Evolutionary conservation across 352 stramenopile genomes (phyloP).

Genomic region (Phytophthora tentaculata): DNA sequence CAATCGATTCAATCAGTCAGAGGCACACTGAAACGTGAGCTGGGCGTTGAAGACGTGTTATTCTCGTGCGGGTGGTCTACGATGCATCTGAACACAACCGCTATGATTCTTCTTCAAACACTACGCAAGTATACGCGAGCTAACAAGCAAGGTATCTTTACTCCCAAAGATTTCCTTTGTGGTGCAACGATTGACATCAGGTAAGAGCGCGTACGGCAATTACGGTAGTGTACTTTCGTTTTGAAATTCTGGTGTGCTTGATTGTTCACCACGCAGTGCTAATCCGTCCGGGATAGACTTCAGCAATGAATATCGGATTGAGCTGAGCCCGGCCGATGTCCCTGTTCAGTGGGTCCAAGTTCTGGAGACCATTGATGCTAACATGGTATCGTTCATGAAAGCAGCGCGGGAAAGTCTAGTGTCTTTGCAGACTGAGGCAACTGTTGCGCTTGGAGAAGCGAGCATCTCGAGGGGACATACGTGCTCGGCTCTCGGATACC

Average conservation of each 20-base stretch:
- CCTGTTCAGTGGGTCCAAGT: constrained; percentile 73
- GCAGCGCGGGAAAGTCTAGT: constrained; percentile 39
- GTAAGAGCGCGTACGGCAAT: constrained; percentile 26
- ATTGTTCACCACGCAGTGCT: constrained; percentile 37
- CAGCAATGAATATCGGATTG: constrained; percentile 62
- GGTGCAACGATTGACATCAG: constrained; percentile 52
- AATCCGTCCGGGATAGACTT: constrained; percentile 63
- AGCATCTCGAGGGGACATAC: constrained; percentile 50
- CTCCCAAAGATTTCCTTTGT: constrained; percentile 41
- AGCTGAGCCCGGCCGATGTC: constrained; percentile 64
- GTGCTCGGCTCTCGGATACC: constrained; percentile 58
- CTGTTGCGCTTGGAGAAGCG: constrained; percentile 39
- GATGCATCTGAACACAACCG: constrained; percentile 62
- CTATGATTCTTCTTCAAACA: constrained; percentile 66
- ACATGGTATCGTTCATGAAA: constrained; percentile 60
- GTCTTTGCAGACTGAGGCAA: constrained; percentile 42
- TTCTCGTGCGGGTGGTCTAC: constrained; percentile 68
- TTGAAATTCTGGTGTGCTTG: constrained; percentile 1
- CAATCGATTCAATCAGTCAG: constrained; percentile 65
- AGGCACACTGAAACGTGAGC: constrained; percentile 55
- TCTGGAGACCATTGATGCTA: constrained; percentile 53
- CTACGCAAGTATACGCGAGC: constrained; percentile 53
- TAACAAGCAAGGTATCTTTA: constrained; percentile 46
- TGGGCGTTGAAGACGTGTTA: constrained; percentile 49
- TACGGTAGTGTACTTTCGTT: too few relatives aligned